Percentiles rank a stretch among this genome's conserved stretches.
phyloP scores from a whole-genome alignment of 352 stramenopile genomes.

The Phytopythium chamaehyphon region DNA sequence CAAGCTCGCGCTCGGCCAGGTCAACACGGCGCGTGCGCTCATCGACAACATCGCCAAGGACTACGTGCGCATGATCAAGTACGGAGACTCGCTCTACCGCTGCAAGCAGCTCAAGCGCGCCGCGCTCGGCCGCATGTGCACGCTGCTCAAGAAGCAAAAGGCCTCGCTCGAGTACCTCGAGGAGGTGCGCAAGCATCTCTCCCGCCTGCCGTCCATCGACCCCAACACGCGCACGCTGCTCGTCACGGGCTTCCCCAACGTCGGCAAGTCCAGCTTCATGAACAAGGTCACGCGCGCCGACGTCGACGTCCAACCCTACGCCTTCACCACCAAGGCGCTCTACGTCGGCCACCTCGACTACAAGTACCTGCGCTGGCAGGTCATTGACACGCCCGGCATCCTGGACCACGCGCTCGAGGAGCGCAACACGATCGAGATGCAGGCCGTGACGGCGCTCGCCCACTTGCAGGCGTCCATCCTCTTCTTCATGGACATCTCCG shows the following conservation, averaged over 20 bases:
- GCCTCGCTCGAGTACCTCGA: conserved; percentile 97
- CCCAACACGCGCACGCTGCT: conserved; percentile 98
- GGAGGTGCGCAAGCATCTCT: conserved; percentile 98
- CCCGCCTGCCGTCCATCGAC: conserved; percentile 97
- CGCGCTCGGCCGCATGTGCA: conserved; percentile 99
- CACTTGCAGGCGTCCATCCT: conserved; percentile 99
- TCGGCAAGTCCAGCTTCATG: conserved; percentile 99
- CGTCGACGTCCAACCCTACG: conserved; percentile 99
- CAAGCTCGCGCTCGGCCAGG: conserved; percentile 99
- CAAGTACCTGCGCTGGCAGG: conserved; percentile 99
- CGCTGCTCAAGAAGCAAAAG: conserved; percentile 99
- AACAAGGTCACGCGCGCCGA: conserved; percentile 99
- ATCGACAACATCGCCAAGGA: conserved; percentile 98
- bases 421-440: conserved; percentile 99
- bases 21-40: conserved; percentile 98
- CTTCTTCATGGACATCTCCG: conserved; percentile 99
- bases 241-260: conserved; percentile 98
- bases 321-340: conserved; percentile 99
- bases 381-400: conserved; percentile 99
- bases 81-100: conserved; percentile 98
- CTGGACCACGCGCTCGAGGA: conserved; percentile 99
- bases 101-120: conserved; percentile 99
- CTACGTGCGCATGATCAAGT: conserved; percentile 99
- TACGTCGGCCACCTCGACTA: conserved; percentile 99
- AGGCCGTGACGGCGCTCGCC: conserved; percentile 98